phyloP scores from a whole-genome alignment of 2,329 filamentous ascomycete species.

The Diplocarpon mali region DNA sequence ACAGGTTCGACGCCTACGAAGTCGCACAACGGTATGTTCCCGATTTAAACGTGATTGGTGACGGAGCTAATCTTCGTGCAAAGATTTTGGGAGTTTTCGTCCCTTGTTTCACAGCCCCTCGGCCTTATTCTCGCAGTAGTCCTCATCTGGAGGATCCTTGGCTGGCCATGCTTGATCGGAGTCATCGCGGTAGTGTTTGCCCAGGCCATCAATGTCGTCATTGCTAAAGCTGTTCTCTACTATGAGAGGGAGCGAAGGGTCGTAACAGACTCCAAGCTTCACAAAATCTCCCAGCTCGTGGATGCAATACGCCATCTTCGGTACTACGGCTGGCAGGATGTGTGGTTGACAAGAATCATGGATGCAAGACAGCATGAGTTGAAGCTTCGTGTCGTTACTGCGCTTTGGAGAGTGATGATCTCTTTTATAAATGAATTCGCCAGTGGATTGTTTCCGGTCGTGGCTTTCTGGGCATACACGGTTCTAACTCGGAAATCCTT shows the following conservation, averaged over 20 bases:
- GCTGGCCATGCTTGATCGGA: constrained; percentile 67
- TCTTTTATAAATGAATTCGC: constrained; percentile 59
- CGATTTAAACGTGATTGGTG: neutral
- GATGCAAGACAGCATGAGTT: constrained; percentile 57
- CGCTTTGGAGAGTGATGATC: constrained; percentile 52
- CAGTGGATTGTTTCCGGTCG: constrained; percentile 65
- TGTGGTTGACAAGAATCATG: constrained; percentile 62
- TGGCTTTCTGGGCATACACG: constrained; percentile 74
- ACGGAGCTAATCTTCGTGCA: neutral
- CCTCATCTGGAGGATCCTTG: constrained; percentile 68
- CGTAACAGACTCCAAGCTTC: constrained; percentile 67
- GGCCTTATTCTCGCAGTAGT: constrained; percentile 63
- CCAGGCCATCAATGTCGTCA: constrained; percentile 56
- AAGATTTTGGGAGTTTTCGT: constrained; percentile 76
- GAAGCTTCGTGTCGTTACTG: constrained; percentile 50
- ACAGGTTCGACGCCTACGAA: constrained; percentile 58
- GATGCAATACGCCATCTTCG: constrained; percentile 36
- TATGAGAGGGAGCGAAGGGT: constrained; percentile 61
- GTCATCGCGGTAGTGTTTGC: constrained; percentile 58
- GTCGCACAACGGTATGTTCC: constrained; percentile 47
- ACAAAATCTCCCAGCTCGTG: constrained; percentile 76
- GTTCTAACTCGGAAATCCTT: constrained; percentile 55
- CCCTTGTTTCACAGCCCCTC: constrained; percentile 64
- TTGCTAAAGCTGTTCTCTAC: constrained; percentile 54
- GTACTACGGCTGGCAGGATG: constrained; percentile 61